These are phyloP conservation scores for Austroboletus festivus DNA, from an alignment of 768 basidiomycete genomes.

Conservation along the genomic window DNA sequence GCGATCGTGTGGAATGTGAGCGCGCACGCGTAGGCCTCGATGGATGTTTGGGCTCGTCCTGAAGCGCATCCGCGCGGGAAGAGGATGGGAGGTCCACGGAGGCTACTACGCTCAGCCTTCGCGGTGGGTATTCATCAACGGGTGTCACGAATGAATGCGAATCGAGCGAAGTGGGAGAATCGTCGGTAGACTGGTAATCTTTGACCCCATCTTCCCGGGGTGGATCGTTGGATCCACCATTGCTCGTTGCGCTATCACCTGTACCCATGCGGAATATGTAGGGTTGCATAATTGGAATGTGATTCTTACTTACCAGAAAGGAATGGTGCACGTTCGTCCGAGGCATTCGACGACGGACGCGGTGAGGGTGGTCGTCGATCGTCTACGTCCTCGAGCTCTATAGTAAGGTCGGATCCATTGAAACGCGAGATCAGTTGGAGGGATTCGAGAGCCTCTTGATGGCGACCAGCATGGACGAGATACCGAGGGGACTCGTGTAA, in stretches of 20 bases:
- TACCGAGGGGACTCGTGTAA: slow-evolving; percentile 93
- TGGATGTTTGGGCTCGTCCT: slow-evolving; percentile 18
- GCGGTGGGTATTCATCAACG: slow-evolving; percentile 27
- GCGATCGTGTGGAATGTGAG: slow-evolving; percentile 6
- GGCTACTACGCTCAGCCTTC: slow-evolving; percentile 26
- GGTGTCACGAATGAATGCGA: slow-evolving; percentile 21
- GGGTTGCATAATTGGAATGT: not conserved
- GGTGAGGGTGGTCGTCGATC: slow-evolving; percentile 35
- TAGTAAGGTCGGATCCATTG: slow-evolving; percentile 71
- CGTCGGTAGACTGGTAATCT: slow-evolving; percentile 29
- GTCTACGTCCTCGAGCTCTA: slow-evolving; percentile 70
- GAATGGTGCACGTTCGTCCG: slow-evolving; percentile 30
- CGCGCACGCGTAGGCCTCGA: not conserved
- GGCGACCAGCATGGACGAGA: slow-evolving; percentile 85
- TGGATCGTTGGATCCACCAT: slow-evolving; percentile 3
- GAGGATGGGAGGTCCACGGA: slow-evolving; percentile 26
- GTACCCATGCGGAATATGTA: slow-evolving; percentile 6
- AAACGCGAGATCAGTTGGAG: slow-evolving; percentile 82
- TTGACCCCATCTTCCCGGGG: slow-evolving; percentile 20
- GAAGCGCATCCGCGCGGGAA: slow-evolving; percentile 2
- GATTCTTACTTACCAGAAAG: slow-evolving; percentile 19
- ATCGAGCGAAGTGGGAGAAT: slow-evolving; percentile 30
- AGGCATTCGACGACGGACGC: slow-evolving; percentile 12
- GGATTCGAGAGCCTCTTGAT: slow-evolving; percentile 77
- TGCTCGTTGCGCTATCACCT: not conserved